phyloP scores from a whole-genome alignment of 371 early-diverging fungal genomes.

The Actinomortierella ambigua region DNA sequence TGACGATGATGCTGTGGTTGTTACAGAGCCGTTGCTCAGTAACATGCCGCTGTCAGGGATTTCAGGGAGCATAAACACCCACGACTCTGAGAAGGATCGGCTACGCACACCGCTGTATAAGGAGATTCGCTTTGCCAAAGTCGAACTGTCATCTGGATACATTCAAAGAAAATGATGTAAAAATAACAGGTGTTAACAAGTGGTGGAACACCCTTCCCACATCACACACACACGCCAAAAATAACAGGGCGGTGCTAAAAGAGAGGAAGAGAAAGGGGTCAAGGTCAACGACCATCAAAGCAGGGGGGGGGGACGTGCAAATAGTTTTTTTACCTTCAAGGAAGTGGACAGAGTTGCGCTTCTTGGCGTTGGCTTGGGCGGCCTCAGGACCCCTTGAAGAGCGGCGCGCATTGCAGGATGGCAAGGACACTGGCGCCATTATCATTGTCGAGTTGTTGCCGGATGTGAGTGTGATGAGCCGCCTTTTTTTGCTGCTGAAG shows the following conservation, averaged over 20 bases:
- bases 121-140: slow-evolving; percentile 15
- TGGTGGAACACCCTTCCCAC: too few relatives aligned
- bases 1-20: not conserved
- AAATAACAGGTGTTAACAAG: not conserved
- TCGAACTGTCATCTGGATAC: slow-evolving; percentile 2
- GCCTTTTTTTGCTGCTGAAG: too few relatives aligned
- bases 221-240: too few relatives aligned
- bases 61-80: slow-evolving; percentile 22
- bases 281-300: too few relatives aligned
- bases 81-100: slow-evolving; percentile 28
- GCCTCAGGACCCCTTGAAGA: too few relatives aligned
- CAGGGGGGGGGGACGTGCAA: too few relatives aligned
- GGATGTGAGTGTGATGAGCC: too few relatives aligned
- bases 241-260: not conserved
- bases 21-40: slow-evolving; percentile 2
- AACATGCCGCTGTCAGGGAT: slow-evolving; percentile 1
- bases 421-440: slow-evolving; percentile 28
- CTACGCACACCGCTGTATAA: slow-evolving; percentile 10
- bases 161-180: not conserved
- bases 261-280: not conserved
- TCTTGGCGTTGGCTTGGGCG: slow-evolving; percentile 1
- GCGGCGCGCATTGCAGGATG: slow-evolving; percentile 14
- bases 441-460: slow-evolving; percentile 2
- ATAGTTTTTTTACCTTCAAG: slow-evolving; percentile 17
- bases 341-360: slow-evolving; percentile 17